Conservation (phyloP, 345 rosid species). For the Bruguiera parviflora region DNA sequence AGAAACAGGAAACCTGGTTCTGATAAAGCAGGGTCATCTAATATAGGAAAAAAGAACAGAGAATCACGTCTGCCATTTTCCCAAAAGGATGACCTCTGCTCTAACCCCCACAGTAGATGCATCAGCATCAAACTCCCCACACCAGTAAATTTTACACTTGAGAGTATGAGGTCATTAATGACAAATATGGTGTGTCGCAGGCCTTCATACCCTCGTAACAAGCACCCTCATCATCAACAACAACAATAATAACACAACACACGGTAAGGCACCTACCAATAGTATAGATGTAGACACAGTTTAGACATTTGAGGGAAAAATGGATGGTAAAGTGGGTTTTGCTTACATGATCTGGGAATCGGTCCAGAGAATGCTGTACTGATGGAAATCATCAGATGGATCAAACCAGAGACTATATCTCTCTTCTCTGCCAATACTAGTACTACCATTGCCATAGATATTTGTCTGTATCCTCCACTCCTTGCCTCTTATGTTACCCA, state of each 20-base stretch:
- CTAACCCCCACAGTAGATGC: neutral
- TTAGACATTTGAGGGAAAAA: neutral
- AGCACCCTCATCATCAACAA: neutral
- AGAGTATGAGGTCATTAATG: constrained; percentile 12
- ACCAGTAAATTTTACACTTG: constrained; percentile 15
- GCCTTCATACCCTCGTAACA: neutral
- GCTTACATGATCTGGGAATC: constrained; percentile 84
- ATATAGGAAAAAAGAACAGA: constrained; percentile 23
- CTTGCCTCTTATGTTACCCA: constrained; percentile 96
- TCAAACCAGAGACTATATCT: constrained; percentile 97
- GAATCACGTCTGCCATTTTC: constrained; percentile 7
- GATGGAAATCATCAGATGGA: constrained; percentile 93
- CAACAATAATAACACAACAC: neutral
- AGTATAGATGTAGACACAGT: neutral
- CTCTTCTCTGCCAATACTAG: constrained; percentile 83
- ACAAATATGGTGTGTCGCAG: constrained; percentile 3
- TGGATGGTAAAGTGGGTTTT: neutral
- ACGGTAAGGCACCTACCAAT: neutral
- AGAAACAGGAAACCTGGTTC: constrained; percentile 19
- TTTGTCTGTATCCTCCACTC: constrained; percentile 99
- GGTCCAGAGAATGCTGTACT: constrained; percentile 89
- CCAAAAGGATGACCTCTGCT: constrained; percentile 21
- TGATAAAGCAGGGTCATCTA: constrained; percentile 25
- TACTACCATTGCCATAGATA: constrained; percentile 93
- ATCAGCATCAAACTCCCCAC: constrained; percentile 23